Conservation (phyloP, 805 yeast genomes). For the Schizosaccharomyces lindneri region DNA sequence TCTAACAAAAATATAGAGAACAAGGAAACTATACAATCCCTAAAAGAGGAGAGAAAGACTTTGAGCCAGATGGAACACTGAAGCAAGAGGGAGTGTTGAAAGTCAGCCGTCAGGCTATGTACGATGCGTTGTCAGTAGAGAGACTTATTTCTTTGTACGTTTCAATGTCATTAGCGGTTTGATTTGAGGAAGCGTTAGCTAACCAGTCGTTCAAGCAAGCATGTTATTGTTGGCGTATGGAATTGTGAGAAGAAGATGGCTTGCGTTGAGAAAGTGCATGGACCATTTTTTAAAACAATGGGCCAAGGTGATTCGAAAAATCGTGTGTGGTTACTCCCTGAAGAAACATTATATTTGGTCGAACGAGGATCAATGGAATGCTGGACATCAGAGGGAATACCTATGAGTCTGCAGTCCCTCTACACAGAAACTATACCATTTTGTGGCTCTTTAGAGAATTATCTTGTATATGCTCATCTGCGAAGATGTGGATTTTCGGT, state of each 20-base stretch:
- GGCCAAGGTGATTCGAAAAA: slow-evolving; percentile 33
- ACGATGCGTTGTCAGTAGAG: slow-evolving; percentile 26
- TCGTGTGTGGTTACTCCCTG: slow-evolving; percentile 19
- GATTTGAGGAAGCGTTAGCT: no score
- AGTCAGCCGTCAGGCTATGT: slow-evolving; percentile 46
- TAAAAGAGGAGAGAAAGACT: slow-evolving; percentile 64
- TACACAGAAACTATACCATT: slow-evolving; percentile 26
- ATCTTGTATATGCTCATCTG: slow-evolving; percentile 46
- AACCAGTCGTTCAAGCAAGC: slow-evolving; percentile 15
- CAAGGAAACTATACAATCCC: slow-evolving; percentile 16
- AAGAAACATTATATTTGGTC: slow-evolving; percentile 52
- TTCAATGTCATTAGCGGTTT: not conserved
- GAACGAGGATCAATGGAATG: slow-evolving; percentile 52
- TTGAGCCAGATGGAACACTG: slow-evolving; percentile 53
- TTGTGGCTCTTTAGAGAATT: slow-evolving; percentile 23
- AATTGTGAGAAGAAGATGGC: slow-evolving; percentile 14
- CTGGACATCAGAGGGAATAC: slow-evolving; percentile 14
- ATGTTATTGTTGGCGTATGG: slow-evolving; percentile 28
- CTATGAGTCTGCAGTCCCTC: slow-evolving; percentile 37
- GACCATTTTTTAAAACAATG: slow-evolving; percentile 47
- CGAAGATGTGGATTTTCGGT: slow-evolving; percentile 62
- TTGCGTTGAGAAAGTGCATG: slow-evolving; percentile 28
- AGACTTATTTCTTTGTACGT: slow-evolving; percentile 11
- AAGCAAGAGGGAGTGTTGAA: slow-evolving; percentile 25
- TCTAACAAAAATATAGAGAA: not conserved